These are phyloP conservation scores for Phragmites australis DNA, from an alignment of 176 grass and related monocot species.

Conservation along the genomic window DNA sequence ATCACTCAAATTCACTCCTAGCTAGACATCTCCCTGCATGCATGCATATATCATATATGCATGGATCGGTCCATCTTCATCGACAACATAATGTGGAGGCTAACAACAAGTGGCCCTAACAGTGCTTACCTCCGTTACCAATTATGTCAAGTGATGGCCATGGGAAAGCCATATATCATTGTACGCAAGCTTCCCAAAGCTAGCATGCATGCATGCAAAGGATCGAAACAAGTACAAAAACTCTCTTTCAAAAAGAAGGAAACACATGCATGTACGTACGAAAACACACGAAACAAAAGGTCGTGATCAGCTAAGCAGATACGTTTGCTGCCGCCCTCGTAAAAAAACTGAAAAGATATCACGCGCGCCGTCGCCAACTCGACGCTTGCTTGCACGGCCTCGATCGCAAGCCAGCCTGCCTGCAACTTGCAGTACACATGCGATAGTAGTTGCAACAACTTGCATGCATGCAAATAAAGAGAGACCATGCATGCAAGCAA, in stretches of 20 bases:
- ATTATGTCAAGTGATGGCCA: conserved; percentile 14
- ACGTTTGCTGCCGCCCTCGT: neutral
- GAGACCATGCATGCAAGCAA: neutral
- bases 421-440: no score
- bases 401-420: no score
- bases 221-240: neutral
- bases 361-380: neutral
- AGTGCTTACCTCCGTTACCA: neutral
- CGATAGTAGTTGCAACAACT: neutral
- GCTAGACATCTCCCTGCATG: no score
- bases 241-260: neutral
- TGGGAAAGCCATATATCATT: conserved; percentile 3
- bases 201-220: neutral
- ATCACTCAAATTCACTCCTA: no score
- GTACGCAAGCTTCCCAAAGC: neutral
- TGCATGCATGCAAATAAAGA: conserved; percentile 43
- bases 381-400: no score
- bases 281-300: neutral
- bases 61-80: no score
- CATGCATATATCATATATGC: no score
- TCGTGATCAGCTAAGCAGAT: neutral
- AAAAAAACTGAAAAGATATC: conserved; percentile 3
- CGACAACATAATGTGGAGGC: neutral
- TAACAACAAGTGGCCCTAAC: neutral
- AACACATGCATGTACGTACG: neutral